phyloP scores from a whole-genome alignment of 1,284 basidiomycete genomes.

The Cryptococcus deneoformans region DNA sequence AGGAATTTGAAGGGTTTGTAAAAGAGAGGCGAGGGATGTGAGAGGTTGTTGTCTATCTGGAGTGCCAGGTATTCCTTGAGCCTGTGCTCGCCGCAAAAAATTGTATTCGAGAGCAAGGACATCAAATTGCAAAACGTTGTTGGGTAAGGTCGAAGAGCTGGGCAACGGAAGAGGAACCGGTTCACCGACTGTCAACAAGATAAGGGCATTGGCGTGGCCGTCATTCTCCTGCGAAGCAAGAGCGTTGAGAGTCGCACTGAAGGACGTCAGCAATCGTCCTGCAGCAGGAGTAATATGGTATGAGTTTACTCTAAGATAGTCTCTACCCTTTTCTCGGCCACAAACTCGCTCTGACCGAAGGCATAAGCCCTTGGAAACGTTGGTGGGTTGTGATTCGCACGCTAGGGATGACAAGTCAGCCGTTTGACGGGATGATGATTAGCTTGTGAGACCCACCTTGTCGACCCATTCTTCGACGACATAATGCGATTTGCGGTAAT shows the following conservation, averaged over 20 bases:
- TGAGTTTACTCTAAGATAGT: slow-evolving; percentile 62
- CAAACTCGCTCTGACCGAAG: slow-evolving; percentile 74
- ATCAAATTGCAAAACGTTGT: slow-evolving; percentile 70
- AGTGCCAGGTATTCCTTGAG: slow-evolving; percentile 31
- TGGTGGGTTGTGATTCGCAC: slow-evolving; percentile 41
- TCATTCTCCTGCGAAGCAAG: slow-evolving; percentile 76
- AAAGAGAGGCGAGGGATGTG: slow-evolving; percentile 33
- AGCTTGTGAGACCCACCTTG: slow-evolving; percentile 56
- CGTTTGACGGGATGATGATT: not conserved
- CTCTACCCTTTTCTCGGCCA: slow-evolving; percentile 64
- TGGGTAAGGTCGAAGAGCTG: slow-evolving; percentile 56
- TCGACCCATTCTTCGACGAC: slow-evolving; percentile 74
- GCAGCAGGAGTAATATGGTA: not conserved
- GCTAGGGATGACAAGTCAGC: slow-evolving; percentile 14
- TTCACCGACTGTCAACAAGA: slow-evolving; percentile 69
- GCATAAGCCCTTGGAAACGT: slow-evolving; percentile 34
- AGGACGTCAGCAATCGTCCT: not conserved
- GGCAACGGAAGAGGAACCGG: slow-evolving; percentile 29
- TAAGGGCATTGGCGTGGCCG: slow-evolving; percentile 64
- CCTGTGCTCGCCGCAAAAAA: slow-evolving; percentile 39
- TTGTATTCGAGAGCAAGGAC: slow-evolving; percentile 49
- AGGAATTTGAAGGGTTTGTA: slow-evolving; percentile 46
- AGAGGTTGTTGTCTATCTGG: slow-evolving; percentile 37
- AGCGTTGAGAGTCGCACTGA: slow-evolving; percentile 61
- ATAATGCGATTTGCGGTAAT: slow-evolving; percentile 80